phyloP scores from a whole-genome alignment of 75 land plant species.

The Selaginella tamariscina region DNA sequence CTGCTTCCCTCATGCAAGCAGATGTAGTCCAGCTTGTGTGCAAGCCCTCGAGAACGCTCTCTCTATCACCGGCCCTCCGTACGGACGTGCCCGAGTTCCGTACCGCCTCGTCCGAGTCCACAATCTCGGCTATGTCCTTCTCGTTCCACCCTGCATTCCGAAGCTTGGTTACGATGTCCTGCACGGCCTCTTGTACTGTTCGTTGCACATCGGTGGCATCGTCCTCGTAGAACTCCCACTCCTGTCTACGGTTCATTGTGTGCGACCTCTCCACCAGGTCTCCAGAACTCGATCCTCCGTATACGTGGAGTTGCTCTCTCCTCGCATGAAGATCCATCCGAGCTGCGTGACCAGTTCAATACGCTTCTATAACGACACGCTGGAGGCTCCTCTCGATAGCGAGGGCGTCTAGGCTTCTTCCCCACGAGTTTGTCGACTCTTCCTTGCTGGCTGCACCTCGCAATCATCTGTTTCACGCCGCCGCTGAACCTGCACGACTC shows the following conservation, averaged over 20 bases:
- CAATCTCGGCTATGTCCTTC: neutral
- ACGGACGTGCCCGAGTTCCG: neutral
- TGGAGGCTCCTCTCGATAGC: neutral
- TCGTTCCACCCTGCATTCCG: neutral
- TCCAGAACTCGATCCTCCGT: constrained; percentile 86
- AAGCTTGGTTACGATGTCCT: neutral
- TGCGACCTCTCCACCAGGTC: constrained; percentile 46
- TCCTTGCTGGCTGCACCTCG: constrained; percentile 2
- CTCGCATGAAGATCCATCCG: neutral
- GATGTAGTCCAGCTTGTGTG: neutral
- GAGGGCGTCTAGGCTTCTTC: constrained; percentile 31
- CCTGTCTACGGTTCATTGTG: neutral
- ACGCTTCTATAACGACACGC: neutral
- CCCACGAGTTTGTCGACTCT: constrained; percentile 30
- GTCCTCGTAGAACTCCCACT: neutral
- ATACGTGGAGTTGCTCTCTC: too few species aligned
- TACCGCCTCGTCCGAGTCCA: neutral
- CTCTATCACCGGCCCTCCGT: neutral
- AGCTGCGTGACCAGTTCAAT: neutral
- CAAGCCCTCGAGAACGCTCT: neutral
- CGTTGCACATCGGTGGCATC: neutral
- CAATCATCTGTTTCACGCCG: neutral
- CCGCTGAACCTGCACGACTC: neutral
- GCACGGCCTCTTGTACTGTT: neutral
- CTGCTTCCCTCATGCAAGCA: neutral